Conservation (phyloP, 1,139 yeast species). For the Suhomyces wounanorum region DNA sequence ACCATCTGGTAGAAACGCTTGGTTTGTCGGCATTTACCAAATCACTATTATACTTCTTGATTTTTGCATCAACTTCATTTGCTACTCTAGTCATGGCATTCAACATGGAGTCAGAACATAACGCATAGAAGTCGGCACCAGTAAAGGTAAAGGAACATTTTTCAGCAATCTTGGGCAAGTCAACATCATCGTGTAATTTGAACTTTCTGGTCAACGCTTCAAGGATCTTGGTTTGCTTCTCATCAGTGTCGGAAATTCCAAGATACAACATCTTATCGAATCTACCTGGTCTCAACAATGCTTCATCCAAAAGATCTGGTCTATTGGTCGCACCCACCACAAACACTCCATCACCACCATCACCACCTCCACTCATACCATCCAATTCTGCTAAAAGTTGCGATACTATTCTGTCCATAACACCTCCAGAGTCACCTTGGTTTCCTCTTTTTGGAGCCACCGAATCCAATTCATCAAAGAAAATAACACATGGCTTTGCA, state of each 20-base stretch:
- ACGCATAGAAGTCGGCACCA: slow-evolving; percentile 96
- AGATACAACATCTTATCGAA: slow-evolving; percentile 92
- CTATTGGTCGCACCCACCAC: slow-evolving; percentile 97
- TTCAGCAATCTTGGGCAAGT: slow-evolving; percentile 61
- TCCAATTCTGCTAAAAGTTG: slow-evolving; percentile 92
- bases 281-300: slow-evolving; percentile 90
- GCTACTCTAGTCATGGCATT: slow-evolving; percentile 95
- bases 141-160: slow-evolving; percentile 86
- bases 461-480: slow-evolving; percentile 95
- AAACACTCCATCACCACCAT: slow-evolving; percentile 84
- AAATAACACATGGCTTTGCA: slow-evolving; percentile 95
- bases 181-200: slow-evolving; percentile 59
- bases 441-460: slow-evolving; percentile 98
- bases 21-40: slow-evolving; percentile 31
- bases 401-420: slow-evolving; percentile 96
- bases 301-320: slow-evolving; percentile 93
- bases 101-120: slow-evolving; percentile 92
- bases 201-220: slow-evolving; percentile 90
- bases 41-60: slow-evolving; percentile 51
- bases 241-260: slow-evolving; percentile 90
- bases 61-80: slow-evolving; percentile 66
- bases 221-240: slow-evolving; percentile 81
- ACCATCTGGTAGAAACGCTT: slow-evolving; percentile 69
- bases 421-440: slow-evolving; percentile 98
- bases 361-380: slow-evolving; percentile 80